phyloP scores from a whole-genome alignment of 139 green algal species.

The Micractinium sp. region DNA sequence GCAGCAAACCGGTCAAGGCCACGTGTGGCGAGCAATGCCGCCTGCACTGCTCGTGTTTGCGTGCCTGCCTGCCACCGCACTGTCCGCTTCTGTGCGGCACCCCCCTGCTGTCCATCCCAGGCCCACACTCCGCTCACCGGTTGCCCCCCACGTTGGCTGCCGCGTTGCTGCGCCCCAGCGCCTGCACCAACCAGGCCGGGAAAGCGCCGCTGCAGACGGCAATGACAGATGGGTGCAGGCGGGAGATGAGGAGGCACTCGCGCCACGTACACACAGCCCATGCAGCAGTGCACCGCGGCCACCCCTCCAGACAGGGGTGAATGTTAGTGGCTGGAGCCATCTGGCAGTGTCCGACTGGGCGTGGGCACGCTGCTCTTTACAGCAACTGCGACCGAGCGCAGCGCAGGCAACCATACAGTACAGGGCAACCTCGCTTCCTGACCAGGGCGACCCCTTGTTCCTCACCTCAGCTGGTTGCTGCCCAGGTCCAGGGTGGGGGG shows the following conservation, averaged over 20 bases:
- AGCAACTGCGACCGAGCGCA: neutral
- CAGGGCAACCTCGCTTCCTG: neutral
- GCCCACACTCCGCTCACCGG: neutral
- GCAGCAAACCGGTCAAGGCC: neutral
- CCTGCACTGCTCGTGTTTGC: neutral
- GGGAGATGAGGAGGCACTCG: neutral
- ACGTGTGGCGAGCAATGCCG: neutral
- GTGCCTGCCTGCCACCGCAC: neutral
- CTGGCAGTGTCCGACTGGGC: neutral
- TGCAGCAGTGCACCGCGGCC: neutral
- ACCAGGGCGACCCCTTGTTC: neutral
- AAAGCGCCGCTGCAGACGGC: constrained; percentile 6
- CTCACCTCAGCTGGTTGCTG: constrained; percentile 14
- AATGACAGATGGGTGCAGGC: neutral
- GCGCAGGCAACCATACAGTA: neutral
- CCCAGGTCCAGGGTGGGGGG: constrained; percentile 5
- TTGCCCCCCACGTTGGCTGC: constrained; percentile 2
- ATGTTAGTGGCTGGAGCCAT: neutral
- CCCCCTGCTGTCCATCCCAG: neutral
- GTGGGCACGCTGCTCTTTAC: neutral
- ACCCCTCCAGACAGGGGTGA: neutral
- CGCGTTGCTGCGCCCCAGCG: neutral
- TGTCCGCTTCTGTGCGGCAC: neutral
- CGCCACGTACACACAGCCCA: too few species aligned
- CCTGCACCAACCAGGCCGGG: neutral